Conservation (phyloP, 192 early-diverging fungal species). For the Mortierella alpina region DNA sequence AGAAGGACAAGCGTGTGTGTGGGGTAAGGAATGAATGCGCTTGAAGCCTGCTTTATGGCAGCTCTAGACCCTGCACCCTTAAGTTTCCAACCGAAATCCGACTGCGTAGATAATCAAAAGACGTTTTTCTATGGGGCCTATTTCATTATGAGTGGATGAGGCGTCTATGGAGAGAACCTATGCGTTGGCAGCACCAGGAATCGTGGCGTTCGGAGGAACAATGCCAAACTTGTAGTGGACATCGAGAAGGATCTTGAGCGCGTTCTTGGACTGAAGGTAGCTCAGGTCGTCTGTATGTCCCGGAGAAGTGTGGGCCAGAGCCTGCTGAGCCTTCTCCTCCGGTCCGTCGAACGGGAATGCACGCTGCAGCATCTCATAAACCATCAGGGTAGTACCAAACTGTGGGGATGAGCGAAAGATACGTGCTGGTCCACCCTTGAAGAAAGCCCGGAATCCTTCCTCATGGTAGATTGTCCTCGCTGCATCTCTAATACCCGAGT, state of each 20-base stretch:
- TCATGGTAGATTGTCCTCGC: slow-evolving; percentile 87
- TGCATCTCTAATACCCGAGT: slow-evolving; percentile 87
- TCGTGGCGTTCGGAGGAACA: slow-evolving; percentile 37
- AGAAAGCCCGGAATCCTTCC: slow-evolving; percentile 95
- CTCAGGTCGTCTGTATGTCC: slow-evolving; percentile 44
- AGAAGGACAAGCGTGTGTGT: too few species aligned
- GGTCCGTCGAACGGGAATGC: slow-evolving; percentile 61
- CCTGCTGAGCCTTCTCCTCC: slow-evolving; percentile 26
- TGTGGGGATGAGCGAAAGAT: slow-evolving; percentile 93
- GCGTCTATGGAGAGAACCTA: not conserved
- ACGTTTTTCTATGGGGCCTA: too few species aligned
- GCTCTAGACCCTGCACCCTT: too few species aligned
- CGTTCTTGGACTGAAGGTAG: slow-evolving; percentile 63
- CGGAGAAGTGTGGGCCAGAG: slow-evolving; percentile 21
- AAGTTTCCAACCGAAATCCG: too few species aligned
- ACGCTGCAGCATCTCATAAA: slow-evolving; percentile 89
- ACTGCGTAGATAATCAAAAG: too few species aligned
- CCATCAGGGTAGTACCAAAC: slow-evolving; percentile 94
- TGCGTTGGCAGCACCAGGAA: slow-evolving; percentile 5
- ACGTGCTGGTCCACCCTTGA: slow-evolving; percentile 95
- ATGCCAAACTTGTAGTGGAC: slow-evolving; percentile 55
- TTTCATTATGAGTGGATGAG: too few species aligned
- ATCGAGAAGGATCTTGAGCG: slow-evolving; percentile 65
- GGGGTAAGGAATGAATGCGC: slow-evolving; percentile 49
- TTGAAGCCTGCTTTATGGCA: not conserved